Evolutionary conservation across 2,329 filamentous ascomycete species (phyloP).

Genomic region (Ophiostoma himal-ulmi): DNA sequence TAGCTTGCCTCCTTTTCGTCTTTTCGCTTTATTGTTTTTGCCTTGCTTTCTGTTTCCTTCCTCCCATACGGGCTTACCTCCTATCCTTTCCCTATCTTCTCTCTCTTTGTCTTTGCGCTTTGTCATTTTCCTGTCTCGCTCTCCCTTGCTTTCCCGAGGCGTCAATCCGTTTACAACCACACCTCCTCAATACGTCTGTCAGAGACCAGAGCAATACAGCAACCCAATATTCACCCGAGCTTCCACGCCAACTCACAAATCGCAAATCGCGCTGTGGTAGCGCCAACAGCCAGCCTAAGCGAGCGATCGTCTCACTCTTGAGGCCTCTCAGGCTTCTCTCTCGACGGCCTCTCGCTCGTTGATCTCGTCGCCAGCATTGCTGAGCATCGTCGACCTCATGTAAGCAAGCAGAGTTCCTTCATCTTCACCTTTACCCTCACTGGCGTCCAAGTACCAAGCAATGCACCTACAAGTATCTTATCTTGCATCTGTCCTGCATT

Average conservation of each 20-base stretch:
- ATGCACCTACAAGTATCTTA: background rate
- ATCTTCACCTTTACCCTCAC: background rate
- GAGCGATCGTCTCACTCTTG: constrained; percentile 5
- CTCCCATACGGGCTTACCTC: background rate
- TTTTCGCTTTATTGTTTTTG: background rate
- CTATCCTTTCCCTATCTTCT: background rate
- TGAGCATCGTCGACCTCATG: background rate
- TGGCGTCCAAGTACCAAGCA: background rate
- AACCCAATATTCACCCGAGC: background rate
- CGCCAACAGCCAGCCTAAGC: background rate
- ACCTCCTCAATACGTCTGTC: background rate
- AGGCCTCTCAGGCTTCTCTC: constrained; percentile 4
- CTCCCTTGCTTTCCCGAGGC: background rate
- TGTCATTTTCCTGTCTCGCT: background rate
- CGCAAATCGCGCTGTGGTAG: constrained; percentile 2
- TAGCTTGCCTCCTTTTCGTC: background rate
- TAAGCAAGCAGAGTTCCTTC: background rate
- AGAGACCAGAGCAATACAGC: background rate
- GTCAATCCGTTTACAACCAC: background rate
- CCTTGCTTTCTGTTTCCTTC: background rate
- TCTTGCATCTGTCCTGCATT: background rate
- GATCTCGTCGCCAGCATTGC: background rate
- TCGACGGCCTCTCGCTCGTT: constrained; percentile 3
- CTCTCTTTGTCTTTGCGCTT: background rate
- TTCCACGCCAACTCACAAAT: background rate